Conservation (phyloP, 306 rosid genomes). For the Castanea sativa region DNA sequence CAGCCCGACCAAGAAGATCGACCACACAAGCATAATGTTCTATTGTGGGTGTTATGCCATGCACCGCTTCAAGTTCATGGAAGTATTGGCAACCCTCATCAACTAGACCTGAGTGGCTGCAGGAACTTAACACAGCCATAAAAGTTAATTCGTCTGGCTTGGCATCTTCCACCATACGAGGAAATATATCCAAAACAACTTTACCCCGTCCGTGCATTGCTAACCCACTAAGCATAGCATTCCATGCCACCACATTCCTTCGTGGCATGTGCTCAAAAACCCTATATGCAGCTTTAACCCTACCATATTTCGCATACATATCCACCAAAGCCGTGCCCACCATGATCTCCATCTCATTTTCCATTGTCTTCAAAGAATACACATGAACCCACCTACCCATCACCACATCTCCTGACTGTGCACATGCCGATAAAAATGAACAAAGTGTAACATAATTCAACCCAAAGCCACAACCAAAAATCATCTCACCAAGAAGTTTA, state of each 20-base stretch:
- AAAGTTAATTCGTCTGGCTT: conserved; percentile 71
- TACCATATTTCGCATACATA: conserved; percentile 77
- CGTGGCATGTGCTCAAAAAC: conserved; percentile 42
- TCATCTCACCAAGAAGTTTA: conserved; percentile 48
- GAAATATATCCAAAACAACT: conserved; percentile 42
- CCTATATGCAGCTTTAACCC: conserved; percentile 40
- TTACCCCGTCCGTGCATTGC: conserved; percentile 71
- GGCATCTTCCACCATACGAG: conserved; percentile 50
- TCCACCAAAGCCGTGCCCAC: conserved; percentile 67
- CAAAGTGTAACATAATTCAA: conserved; percentile 59
- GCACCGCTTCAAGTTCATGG: conserved; percentile 40
- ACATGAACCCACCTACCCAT: conserved; percentile 67
- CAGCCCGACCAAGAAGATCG: conserved; percentile 71
- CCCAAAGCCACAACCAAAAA: conserved; percentile 40
- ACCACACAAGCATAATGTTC: conserved; percentile 81
- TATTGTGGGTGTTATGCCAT: conserved; percentile 40
- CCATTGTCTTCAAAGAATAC: conserved; percentile 54
- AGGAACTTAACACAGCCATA: conserved; percentile 64
- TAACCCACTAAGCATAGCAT: conserved; percentile 70
- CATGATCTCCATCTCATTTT: conserved; percentile 43
- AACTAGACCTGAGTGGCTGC: conserved; percentile 72
- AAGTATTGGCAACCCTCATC: conserved; percentile 56
- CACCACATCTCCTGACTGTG: conserved; percentile 51
- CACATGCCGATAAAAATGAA: conserved; percentile 57
- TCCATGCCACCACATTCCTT: conserved; percentile 74